These are phyloP conservation scores for Phytophthora vignae DNA, from an alignment of 352 stramenopile species.

Conservation along the genomic window DNA sequence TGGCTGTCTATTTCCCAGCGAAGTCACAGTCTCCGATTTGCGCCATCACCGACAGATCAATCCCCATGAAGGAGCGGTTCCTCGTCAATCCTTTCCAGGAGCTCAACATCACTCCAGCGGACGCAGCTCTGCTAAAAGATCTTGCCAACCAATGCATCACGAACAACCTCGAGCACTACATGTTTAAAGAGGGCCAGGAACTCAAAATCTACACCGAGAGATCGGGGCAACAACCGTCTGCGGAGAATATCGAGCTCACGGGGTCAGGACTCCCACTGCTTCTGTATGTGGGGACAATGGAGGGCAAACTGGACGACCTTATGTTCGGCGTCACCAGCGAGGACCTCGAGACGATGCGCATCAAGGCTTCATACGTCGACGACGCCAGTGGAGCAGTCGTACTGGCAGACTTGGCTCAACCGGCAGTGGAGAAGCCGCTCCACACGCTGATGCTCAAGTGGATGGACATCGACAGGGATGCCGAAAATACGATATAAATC, in stretches of 20 bases:
- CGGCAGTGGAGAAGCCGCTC: background rate
- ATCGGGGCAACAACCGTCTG: background rate
- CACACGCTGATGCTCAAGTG: background rate
- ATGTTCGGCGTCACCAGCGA: slow-evolving; percentile 14
- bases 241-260: background rate
- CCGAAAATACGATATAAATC: too few species aligned
- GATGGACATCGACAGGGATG: background rate
- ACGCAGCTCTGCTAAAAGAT: background rate
- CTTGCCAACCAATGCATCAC: background rate
- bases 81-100: background rate
- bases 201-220: background rate
- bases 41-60: background rate
- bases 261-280: background rate
- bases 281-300: slow-evolving; percentile 21
- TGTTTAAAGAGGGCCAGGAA: background rate
- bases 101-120: background rate
- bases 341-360: slow-evolving; percentile 1
- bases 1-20: too few species aligned
- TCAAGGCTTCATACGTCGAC: background rate
- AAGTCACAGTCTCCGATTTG: too few species aligned
- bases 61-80: background rate
- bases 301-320: slow-evolving; percentile 28
- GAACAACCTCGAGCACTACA: background rate
- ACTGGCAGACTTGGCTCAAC: background rate
- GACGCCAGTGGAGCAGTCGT: background rate